Base-by-base conservation (phyloP, 1,284 basidiomycete genomes). In the Rhizopogon parksii region DNA sequence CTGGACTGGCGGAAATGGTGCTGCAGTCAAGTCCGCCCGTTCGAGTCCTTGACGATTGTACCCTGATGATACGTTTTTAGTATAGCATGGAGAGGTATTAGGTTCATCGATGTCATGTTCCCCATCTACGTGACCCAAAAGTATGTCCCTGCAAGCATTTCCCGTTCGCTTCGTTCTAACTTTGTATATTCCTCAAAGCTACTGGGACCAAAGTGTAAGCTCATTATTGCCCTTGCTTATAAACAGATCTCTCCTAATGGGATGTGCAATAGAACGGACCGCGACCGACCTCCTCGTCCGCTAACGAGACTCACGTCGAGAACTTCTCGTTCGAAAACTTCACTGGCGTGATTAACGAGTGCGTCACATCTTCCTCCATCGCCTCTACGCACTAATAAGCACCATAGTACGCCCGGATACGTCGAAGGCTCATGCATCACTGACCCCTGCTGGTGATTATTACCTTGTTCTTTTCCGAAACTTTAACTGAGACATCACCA, bases 61-160 rank as follows among this genome's bases (percentile, higher is more conserved):
- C 19, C 46, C 38, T 27, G 21, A 27, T 39, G 4, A 47, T 32
- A 27, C 19, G 27, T 12, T 14, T 42, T 9, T 54, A 82, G 80
- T 52, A 67, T 79, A 50, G 83, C 79, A 3, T 83, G 79, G 78
- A 76, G 64, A 53, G 75, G 82, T 57, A 83, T 83, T 55, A 56
- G 57, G 0, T 75, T 83, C 58, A 54, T 66, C 25, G 72, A 78
- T 38, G 79, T 82, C 7, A 71, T 70, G 3, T 79, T 82, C 62
- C 79, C 80, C 3, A 80, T 83, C 39, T 82, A 78, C 56, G 67
- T 82, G 11, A 83, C 80, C 2, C 82, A 83, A 60, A 83, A 82
- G 78, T 80, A 59, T 56, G 72, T 60, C 17, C 39, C n/a, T 32
- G n/a, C 25, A 24, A 24, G 5, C 21, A 24, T 5, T 8, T 40